phyloP scores from a whole-genome alignment of 306 rosid genomes.

The Comarum palustre region DNA sequence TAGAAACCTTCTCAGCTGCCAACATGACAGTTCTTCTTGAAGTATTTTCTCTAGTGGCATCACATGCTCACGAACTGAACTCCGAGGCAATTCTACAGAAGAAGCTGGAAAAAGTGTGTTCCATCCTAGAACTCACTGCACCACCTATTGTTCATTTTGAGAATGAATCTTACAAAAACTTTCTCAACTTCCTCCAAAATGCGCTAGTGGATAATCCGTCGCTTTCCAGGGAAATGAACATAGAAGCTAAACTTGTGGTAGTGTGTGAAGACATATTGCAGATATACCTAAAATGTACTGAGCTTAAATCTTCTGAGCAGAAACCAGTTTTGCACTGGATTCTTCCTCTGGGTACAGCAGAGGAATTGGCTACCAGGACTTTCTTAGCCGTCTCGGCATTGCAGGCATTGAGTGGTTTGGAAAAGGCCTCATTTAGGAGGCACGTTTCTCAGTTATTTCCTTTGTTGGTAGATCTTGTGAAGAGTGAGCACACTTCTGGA shows the following conservation, averaged over 20 bases:
- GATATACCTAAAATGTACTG: conserved; percentile 71
- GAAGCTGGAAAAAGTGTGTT: conserved; percentile 81
- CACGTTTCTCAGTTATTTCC: conserved; percentile 67
- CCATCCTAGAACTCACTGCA: conserved; percentile 78
- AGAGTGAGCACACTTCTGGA: conserved; percentile 82
- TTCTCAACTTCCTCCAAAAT: conserved; percentile 65
- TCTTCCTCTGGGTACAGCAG: conserved; percentile 74
- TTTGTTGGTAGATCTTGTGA: conserved; percentile 75
- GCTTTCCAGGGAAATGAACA: conserved; percentile 42
- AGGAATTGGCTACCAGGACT: conserved; percentile 82
- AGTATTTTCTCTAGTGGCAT: conserved; percentile 56
- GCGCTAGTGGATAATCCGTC: conserved; percentile 32
- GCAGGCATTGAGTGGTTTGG: conserved; percentile 55
- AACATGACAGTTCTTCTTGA: conserved; percentile 63
- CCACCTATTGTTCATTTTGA: conserved; percentile 99
- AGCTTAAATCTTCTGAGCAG: conserved; percentile 32
- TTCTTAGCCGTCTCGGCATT: conserved; percentile 68
- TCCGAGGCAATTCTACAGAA: conserved; percentile 56
- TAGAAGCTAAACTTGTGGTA: conserved; percentile 61
- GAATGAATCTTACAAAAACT: conserved; percentile 76
- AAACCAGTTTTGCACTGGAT: conserved; percentile 49
- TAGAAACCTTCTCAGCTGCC: conserved; percentile 44
- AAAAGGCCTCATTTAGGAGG: conserved; percentile 62
- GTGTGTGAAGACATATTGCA: conserved; percentile 66
- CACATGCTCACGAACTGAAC: conserved; percentile 76